These are phyloP conservation scores for Populus euphratica DNA, from an alignment of 345 rosid species.

Conservation along the genomic window DNA sequence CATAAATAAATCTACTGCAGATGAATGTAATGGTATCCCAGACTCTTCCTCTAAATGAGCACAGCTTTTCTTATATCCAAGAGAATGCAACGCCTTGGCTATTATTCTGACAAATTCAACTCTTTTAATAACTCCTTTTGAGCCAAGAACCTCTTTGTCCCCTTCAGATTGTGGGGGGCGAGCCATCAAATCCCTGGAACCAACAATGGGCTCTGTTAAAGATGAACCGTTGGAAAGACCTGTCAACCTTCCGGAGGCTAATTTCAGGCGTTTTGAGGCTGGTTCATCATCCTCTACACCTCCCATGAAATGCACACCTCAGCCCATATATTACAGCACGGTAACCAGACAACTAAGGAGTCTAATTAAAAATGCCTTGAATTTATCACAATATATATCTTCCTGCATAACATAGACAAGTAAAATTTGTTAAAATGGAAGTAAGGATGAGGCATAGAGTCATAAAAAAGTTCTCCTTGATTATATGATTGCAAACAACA, in stretches of 20 bases:
- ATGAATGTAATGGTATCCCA: slow-evolving; percentile 49
- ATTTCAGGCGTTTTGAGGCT: slow-evolving; percentile 19
- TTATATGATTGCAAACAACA: neutral
- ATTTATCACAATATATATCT: neutral
- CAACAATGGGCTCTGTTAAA: slow-evolving; percentile 17
- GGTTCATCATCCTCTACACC: slow-evolving; percentile 22
- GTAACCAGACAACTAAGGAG: neutral
- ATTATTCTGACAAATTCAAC: slow-evolving; percentile 57
- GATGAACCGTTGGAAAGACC: slow-evolving; percentile 12
- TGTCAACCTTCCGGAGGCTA: slow-evolving; percentile 1
- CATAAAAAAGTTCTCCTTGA: neutral
- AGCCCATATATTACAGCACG: slow-evolving; percentile 18
- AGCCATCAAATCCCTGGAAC: slow-evolving; percentile 62
- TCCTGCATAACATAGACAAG: slow-evolving; percentile 1
- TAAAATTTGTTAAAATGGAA: neutral
- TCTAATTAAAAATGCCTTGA: neutral
- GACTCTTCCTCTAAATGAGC: slow-evolving; percentile 71
- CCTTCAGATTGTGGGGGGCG: slow-evolving; percentile 62
- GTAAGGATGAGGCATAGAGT: neutral
- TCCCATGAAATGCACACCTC: slow-evolving; percentile 22
- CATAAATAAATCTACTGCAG: slow-evolving; percentile 45
- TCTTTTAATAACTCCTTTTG: slow-evolving; percentile 56
- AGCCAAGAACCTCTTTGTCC: slow-evolving; percentile 51
- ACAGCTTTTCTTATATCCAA: slow-evolving; percentile 58
- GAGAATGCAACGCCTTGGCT: slow-evolving; percentile 62